phyloP scores from a whole-genome alignment of 345 rosid genomes.

The Syzygium oleosum region DNA sequence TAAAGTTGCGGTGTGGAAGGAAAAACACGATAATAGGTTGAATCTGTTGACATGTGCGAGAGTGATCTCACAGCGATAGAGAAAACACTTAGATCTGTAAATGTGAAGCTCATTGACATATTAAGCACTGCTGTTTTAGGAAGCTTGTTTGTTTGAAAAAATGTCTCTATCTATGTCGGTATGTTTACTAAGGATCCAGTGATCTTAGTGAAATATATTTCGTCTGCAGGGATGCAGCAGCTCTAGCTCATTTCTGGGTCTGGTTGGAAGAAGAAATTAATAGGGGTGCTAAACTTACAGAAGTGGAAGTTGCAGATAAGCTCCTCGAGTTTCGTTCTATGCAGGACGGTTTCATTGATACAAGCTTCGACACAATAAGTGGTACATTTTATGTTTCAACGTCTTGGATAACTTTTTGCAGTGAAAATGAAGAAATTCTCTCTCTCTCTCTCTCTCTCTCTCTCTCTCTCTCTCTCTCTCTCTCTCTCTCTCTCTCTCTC shows the following conservation, averaged over 20 bases:
- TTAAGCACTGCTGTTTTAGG: not conserved
- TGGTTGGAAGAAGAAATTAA: constrained; percentile 86
- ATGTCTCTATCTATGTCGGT: not conserved
- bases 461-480: too few species aligned
- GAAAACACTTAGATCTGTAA: not conserved
- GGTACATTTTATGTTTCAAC: constrained; percentile 34
- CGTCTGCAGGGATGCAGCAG: constrained; percentile 86
- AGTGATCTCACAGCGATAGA: not conserved
- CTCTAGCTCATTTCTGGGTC: constrained; percentile 81
- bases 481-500: not conserved
- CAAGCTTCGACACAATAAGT: constrained; percentile 94
- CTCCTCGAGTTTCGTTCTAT: constrained; percentile 80
- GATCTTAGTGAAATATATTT: not conserved
- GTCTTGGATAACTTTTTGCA: not conserved
- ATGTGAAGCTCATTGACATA: not conserved
- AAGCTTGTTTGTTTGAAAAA: not conserved
- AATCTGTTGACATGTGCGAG: not conserved
- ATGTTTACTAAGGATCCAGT: not conserved
- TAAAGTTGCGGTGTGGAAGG: not conserved
- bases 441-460: not conserved
- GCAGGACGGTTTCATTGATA: constrained; percentile 81
- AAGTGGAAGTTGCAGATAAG: constrained; percentile 80
- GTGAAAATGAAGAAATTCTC: not conserved
- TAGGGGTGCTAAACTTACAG: constrained; percentile 55
- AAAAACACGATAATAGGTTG: not conserved